Percentiles rank a stretch among this genome's conserved stretches.
Conservation (phyloP, 2,329 filamentous ascomycete genomes). For the Cladosporium sp. region DNA sequence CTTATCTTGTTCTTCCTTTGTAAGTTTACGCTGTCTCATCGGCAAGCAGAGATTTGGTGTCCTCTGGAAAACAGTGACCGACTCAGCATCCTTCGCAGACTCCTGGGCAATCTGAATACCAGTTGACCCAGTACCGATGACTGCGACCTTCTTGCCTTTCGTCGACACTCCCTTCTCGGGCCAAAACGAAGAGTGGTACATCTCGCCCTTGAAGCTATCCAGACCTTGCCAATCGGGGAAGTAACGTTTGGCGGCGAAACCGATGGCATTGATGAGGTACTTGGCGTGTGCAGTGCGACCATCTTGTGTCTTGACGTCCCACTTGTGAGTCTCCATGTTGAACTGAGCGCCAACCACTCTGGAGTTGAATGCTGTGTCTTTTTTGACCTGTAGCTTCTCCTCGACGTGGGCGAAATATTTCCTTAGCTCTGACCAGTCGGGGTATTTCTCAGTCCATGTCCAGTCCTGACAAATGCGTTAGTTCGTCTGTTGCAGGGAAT, state of each 20-base stretch:
- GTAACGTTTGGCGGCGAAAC: conserved; percentile 36
- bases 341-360: conserved; percentile 52
- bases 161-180: conserved; percentile 32
- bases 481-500: background rate
- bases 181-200: conserved; percentile 41
- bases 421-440: conserved; percentile 42
- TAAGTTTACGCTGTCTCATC: conserved; percentile 51
- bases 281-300: conserved; percentile 21
- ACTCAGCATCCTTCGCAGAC: conserved; percentile 26
- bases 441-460: conserved; percentile 44
- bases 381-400: conserved; percentile 51
- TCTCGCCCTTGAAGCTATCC: conserved; percentile 36
- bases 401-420: conserved; percentile 61
- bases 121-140: conserved; percentile 42
- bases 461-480: conserved; percentile 39
- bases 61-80: conserved; percentile 58
- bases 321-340: conserved; percentile 44
- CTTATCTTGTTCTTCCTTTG: conserved; percentile 48
- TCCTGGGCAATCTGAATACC: conserved; percentile 39
- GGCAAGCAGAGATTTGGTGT: conserved; percentile 63
- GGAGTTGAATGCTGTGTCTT: conserved; percentile 55
- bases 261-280: conserved; percentile 38
- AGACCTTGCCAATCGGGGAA: conserved; percentile 35
- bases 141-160: conserved; percentile 36
- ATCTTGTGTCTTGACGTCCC: conserved; percentile 50